Conservation (phyloP, 2,329 filamentous ascomycete genomes). For the Alternaria arborescens region DNA sequence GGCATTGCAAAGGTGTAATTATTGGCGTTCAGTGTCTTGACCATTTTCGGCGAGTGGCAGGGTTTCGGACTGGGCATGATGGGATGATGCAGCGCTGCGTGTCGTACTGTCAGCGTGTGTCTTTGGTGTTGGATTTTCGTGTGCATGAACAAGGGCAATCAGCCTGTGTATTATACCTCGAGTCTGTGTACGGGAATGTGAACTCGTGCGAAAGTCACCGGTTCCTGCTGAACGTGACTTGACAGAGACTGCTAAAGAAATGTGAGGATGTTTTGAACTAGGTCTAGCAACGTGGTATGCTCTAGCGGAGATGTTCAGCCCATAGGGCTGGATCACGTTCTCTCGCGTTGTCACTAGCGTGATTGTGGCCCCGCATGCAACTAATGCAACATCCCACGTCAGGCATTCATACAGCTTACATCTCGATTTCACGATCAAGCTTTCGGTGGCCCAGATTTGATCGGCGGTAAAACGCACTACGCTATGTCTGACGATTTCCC, state of each 20-base stretch:
- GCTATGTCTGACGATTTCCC: slow-evolving; percentile 18
- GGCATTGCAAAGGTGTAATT: slow-evolving; percentile 42
- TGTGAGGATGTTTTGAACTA: neutral
- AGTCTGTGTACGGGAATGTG: slow-evolving; percentile 16
- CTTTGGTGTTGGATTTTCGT: slow-evolving; percentile 25
- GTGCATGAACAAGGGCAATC: slow-evolving; percentile 22
- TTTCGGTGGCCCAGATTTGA: neutral
- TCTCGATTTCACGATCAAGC: neutral
- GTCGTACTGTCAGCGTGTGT: slow-evolving; percentile 19
- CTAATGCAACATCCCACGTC: slow-evolving; percentile 7
- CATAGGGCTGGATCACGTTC: slow-evolving; percentile 29
- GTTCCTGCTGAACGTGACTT: neutral
- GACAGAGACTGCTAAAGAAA: neutral
- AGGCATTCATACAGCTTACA: neutral
- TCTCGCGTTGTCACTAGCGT: slow-evolving; percentile 32
- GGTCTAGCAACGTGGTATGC: neutral
- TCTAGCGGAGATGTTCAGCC: neutral
- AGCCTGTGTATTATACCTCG: slow-evolving; percentile 36
- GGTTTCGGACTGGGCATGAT: slow-evolving; percentile 21
- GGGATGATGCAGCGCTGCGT: slow-evolving; percentile 25
- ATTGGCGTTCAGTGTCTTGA: slow-evolving; percentile 32
- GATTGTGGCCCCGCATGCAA: slow-evolving; percentile 21
- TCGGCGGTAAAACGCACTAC: neutral
- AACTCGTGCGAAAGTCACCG: slow-evolving; percentile 15
- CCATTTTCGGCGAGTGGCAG: slow-evolving; percentile 14